A percentile compares a stretch with the other conserved stretches of the same genome.
These are phyloP conservation scores for Naematelia aurantialba DNA, from an alignment of 768 basidiomycete genomes.

Conservation along the genomic window DNA sequence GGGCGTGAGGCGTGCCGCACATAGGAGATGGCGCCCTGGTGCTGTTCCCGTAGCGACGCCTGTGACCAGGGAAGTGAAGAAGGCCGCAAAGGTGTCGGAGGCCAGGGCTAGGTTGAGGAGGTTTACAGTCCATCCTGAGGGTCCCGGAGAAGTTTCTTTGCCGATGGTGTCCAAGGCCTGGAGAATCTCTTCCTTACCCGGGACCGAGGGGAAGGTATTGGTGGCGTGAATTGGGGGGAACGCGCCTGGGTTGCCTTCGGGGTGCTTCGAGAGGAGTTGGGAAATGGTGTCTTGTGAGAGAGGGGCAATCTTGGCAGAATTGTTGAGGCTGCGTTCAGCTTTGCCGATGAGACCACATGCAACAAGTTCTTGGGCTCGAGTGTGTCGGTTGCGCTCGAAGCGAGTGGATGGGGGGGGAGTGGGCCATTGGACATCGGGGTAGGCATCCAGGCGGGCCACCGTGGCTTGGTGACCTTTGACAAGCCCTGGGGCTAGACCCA, in stretches of 20 bases:
- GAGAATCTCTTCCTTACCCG: too few relatives aligned
- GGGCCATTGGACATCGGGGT: background rate
- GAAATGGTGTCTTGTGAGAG: background rate
- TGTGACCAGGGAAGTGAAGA: background rate
- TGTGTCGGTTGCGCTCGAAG: background rate
- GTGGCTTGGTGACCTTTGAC: background rate
- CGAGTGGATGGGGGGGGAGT: background rate
- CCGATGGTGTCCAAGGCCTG: constrained; percentile 1
- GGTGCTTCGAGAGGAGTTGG: constrained; percentile 4
- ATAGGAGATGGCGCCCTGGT: constrained; percentile 14
- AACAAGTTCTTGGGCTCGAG: constrained; percentile 3
- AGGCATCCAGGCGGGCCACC: background rate
- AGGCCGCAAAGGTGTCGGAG: background rate
- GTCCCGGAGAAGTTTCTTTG: constrained; percentile 8
- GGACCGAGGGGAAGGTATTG: too few relatives aligned
- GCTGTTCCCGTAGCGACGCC: constrained; percentile 6
- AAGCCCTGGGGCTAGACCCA: background rate
- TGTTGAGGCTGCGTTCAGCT: constrained; percentile 3
- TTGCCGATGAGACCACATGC: constrained; percentile 7
- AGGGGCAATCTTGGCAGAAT: background rate
- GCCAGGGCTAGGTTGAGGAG: constrained; percentile 6
- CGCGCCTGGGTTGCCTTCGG: background rate
- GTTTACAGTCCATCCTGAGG: constrained; percentile 10
- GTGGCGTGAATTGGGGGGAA: too few relatives aligned
- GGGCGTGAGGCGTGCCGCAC: constrained; percentile 19